Base-by-base conservation (phyloP, 345 rosid genomes). In the Microcos paniculata region DNA sequence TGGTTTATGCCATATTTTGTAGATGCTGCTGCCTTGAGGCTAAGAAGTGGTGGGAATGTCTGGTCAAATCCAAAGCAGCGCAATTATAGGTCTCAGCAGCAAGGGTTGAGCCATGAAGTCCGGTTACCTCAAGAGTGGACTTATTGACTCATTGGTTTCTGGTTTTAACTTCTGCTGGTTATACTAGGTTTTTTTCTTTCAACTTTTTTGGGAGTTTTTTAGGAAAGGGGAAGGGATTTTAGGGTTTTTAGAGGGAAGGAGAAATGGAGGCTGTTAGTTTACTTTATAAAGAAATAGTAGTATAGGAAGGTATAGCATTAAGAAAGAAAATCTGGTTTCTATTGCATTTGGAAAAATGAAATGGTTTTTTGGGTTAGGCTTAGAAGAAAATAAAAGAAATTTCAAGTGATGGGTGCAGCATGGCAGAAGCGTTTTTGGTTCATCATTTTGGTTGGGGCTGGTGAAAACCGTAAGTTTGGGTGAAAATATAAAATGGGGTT, bases 71-170 rank as follows among this genome's bases (percentile, higher is more conserved):
- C 70, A 73, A 87, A 66, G 80, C 84, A 75, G 78, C 84, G 78
- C 35, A 79, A 35, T 48, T 18, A 55, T 56, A 82, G 79, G 74
- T 53, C 76, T 24, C 85, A 81, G 24, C 87, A 82, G 66, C 79
- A 76, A 57, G 85, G 38, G 9, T 56, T 74, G 26, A 80, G 62
- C 59, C 73, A 19, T 1, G 92, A 88, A 63, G 76, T 80, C 70
- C 74, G 88, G 79, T 79, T 91, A 15, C 96, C 96, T 1, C 90
- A 82, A 59, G 96, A 91, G 62, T 91, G 93, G 96, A 89, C 93
- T 48, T 91, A 87, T 33, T 91, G 85, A 75, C 51, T 18, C 62
- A 48, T 48, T 12, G 38, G 10, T 19, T 24, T 35, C 2, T 18
- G 6, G 0, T 38, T 74, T 12, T 6, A 58, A 16, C 30, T 46